Percentiles rank a stretch among this genome's conserved stretches.
Conservation (phyloP, 345 rosid species). For the Eucalyptus regnans region DNA sequence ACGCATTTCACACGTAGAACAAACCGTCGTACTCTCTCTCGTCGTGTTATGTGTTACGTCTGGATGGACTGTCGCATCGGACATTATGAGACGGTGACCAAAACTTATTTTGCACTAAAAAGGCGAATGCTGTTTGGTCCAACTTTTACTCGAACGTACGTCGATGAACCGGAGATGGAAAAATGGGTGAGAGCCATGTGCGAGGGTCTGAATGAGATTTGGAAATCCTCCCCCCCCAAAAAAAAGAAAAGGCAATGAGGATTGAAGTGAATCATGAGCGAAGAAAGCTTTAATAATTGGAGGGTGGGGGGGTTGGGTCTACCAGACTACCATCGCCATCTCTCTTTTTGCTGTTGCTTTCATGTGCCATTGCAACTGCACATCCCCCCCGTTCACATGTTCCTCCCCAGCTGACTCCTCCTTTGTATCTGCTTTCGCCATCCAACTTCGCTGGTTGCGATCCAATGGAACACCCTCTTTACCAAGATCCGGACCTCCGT, state of each 20-base stretch:
- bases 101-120: not conserved
- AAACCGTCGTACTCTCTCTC: not conserved
- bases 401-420: not conserved
- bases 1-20: not conserved
- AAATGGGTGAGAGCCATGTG: not conserved
- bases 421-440: not conserved
- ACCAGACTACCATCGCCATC: not conserved
- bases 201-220: not conserved
- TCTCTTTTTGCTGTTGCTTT: not conserved
- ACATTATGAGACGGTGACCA: not conserved
- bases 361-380: not conserved
- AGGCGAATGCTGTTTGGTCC: rapidly evolving
- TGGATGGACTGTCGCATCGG: not conserved
- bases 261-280: not conserved
- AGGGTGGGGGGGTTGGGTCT: not conserved
- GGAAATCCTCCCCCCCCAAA: not conserved
- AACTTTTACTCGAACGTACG: not conserved
- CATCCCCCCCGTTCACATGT: not conserved
- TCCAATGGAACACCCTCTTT: not conserved
- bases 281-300: not conserved
- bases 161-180: not conserved
- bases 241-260: not conserved
- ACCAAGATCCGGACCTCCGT: not conserved
- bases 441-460: not conserved
- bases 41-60: not conserved